Percentiles rank a stretch among this genome's conserved stretches.
phyloP scores from a whole-genome alignment of 495 filamentous ascomycete genomes.

The Aspergillus bertholletiae region DNA sequence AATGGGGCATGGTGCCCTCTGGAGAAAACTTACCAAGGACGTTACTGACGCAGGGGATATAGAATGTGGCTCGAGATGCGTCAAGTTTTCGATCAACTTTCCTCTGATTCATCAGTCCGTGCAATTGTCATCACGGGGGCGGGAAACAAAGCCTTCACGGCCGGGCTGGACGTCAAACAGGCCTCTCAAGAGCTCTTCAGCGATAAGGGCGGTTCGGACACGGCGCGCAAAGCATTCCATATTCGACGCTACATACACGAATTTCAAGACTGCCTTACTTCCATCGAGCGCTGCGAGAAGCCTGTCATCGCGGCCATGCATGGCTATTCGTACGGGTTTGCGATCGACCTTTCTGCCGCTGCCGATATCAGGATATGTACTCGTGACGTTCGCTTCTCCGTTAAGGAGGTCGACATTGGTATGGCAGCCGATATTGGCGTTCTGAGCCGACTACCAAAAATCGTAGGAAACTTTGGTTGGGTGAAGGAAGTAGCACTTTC shows the following conservation, averaged over 20 bases:
- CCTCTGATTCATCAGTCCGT: conserved; percentile 66
- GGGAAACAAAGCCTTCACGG: conserved; percentile 79
- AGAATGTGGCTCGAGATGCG: conserved; percentile 88
- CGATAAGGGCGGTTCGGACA: conserved; percentile 39
- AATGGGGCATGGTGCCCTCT: conserved; percentile 5
- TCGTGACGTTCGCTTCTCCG: conserved; percentile 61
- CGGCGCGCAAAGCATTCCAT: conserved; percentile 59
- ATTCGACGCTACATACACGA: conserved; percentile 67
- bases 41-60: not conserved
- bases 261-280: conserved; percentile 74
- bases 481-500: conserved; percentile 87
- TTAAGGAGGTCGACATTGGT: conserved; percentile 96
- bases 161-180: conserved; percentile 74
- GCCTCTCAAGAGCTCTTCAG: conserved; percentile 37
- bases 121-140: conserved; percentile 78
- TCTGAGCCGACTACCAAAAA: conserved; percentile 77
- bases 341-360: conserved; percentile 75
- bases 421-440: conserved; percentile 95
- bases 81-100: conserved; percentile 69
- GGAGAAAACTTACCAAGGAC: not conserved
- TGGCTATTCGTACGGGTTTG: conserved; percentile 75
- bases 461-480: conserved; percentile 75
- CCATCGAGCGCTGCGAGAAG: conserved; percentile 85
- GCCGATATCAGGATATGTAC: conserved; percentile 77
- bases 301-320: conserved; percentile 85